Evolutionary conservation across 116 monocot genomes (phyloP), one percentile per base, ranked within the genome.

Genomic region (Iris pallida): DNA sequence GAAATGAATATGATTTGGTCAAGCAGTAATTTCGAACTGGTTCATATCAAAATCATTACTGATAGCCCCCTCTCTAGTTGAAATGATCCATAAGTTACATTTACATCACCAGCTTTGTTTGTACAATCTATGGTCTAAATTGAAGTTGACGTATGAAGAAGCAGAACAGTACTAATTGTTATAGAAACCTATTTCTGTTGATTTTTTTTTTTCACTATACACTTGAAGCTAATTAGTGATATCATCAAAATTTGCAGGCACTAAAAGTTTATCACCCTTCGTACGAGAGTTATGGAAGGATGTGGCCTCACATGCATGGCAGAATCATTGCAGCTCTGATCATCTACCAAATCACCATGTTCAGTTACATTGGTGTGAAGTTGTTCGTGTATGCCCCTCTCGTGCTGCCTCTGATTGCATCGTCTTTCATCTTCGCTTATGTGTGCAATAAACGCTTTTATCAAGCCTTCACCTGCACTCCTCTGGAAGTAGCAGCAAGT

Each of bases 301-400:
- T 96, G 91, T 96, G 96, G 96, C 96, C 96, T 6, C 96, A 96
- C 85, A 96, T 96, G 79, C 85, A 86, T 66, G 71, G 73, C 10
- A 69, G 96, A 47, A 85, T 96, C 16, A 14, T 96, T 0, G 83
- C 87, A 9, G 75, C 92, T 53, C 67, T 91, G 45, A 62, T 96
- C 43, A 71, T 91, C 53, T 96, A 89, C 75, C 96, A 96, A 66
- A 45, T 85, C 56, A 85, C 92, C 19, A 96, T 92, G 96, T 45
- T 92, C 0, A 89, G 96, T 49, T 89, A 81, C 79, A 83, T 92
- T 41, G 57, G 45, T 2, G 54, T 96, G 57, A 91, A 89, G 80
- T 42, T 81, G 57, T 96, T 96, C 54, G 4, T 10, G 10, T 95
- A 76, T 51, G 80, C 77, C 14, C 80, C 86, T 4, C 6, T 91